Conservation (phyloP, 441 rosid species). For the Arabidopsis lyrata region DNA sequence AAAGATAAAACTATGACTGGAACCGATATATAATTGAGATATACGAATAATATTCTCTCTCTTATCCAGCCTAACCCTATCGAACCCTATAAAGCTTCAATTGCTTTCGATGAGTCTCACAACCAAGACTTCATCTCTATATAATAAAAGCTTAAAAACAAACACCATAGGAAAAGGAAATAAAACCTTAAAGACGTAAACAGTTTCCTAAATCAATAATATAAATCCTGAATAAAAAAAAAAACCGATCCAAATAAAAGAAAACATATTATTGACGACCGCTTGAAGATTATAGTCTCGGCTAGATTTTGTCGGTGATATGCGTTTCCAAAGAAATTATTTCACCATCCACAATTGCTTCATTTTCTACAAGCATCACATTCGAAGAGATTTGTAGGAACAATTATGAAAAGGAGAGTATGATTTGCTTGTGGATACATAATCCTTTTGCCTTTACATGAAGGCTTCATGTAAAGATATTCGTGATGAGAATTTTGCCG, state of each 20-base stretch:
- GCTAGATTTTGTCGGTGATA: neutral
- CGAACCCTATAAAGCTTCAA: too few species aligned
- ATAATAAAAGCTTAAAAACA: neutral
- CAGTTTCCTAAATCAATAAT: too few species aligned
- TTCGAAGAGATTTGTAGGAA: neutral
- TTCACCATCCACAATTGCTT: neutral
- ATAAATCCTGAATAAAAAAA: too few species aligned
- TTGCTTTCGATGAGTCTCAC: neutral
- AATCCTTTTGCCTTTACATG: neutral
- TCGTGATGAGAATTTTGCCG: neutral
- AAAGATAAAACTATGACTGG: too few species aligned
- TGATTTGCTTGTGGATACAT: neutral
- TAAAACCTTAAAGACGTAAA: too few species aligned
- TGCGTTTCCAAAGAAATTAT: neutral
- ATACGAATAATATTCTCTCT: too few species aligned
- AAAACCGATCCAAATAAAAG: too few species aligned
- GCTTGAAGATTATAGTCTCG: neutral
- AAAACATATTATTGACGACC: neutral
- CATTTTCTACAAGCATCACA: neutral
- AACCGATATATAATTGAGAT: too few species aligned
- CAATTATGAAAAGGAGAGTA: neutral
- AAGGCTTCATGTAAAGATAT: neutral
- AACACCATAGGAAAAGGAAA: neutral
- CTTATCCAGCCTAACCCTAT: too few species aligned
- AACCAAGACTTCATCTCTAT: neutral